phyloP scores from a whole-genome alignment of 1,284 basidiomycete genomes.

The Heterobasidion irregulare region DNA sequence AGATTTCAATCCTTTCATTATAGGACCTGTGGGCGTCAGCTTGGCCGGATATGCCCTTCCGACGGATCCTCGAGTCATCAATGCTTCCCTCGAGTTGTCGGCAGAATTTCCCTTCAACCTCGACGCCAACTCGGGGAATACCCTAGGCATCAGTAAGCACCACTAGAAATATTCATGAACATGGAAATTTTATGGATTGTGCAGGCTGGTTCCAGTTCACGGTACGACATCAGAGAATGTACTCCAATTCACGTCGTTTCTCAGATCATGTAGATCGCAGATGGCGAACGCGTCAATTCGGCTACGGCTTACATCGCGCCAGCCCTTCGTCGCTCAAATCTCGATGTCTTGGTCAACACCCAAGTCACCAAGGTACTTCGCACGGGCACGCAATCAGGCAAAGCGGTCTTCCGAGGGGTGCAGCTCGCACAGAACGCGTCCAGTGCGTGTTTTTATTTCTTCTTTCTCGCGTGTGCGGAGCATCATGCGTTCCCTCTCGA shows the following conservation, averaged over 20 bases:
- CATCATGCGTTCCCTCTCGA: not conserved
- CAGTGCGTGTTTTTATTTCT: conserved; percentile 8
- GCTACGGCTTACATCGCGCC: conserved; percentile 29
- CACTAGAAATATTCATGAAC: not conserved
- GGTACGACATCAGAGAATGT: conserved; percentile 5
- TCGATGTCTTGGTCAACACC: conserved; percentile 33
- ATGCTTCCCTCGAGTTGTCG: conserved; percentile 13
- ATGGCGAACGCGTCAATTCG: conserved; percentile 24
- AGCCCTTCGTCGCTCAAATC: conserved; percentile 23
- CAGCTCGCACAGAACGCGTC: conserved; percentile 18
- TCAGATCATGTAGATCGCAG: conserved; percentile 11
- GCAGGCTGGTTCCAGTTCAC: conserved; percentile 27
- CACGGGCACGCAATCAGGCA: conserved; percentile 12
- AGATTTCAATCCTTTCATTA: not conserved
- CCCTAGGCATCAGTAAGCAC: conserved; percentile 22
- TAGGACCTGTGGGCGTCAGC: conserved; percentile 23
- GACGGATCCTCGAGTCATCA: conserved; percentile 17
- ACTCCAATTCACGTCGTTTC: not conserved
- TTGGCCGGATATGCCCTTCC: conserved; percentile 17
- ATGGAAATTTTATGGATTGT: not conserved
- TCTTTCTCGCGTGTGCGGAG: not conserved
- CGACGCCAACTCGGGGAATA: conserved; percentile 26
- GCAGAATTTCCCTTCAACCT: conserved; percentile 20
- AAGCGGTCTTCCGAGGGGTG: conserved; percentile 21
- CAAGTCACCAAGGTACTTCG: conserved; percentile 30